Percentiles rank a stretch among this genome's conserved stretches.
These are phyloP conservation scores for Rhizophora apiculata DNA, from an alignment of 345 rosid genomes.

Conservation along the genomic window DNA sequence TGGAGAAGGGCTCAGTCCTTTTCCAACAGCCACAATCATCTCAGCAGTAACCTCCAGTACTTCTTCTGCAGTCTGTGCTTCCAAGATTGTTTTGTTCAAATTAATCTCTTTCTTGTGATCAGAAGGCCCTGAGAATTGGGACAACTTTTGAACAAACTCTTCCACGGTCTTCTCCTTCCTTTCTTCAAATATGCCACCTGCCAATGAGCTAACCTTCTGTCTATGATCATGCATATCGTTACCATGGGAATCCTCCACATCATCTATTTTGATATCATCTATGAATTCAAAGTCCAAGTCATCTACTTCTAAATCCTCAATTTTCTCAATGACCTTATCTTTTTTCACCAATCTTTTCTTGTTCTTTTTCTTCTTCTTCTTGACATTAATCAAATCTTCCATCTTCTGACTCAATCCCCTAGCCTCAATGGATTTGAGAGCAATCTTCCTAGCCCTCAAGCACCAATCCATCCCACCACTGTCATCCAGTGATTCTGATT, in stretches of 20 bases:
- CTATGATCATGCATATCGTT: constrained; percentile 36
- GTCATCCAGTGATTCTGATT: constrained; percentile 45
- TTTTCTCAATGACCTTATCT: constrained; percentile 30
- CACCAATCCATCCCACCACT: constrained; percentile 93
- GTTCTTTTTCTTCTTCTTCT: constrained; percentile 35
- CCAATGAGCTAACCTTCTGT: constrained; percentile 51
- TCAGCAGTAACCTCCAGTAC: constrained; percentile 67
- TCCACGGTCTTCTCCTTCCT: constrained; percentile 59
- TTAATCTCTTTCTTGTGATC: constrained; percentile 72
- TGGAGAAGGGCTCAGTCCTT: constrained; percentile 86
- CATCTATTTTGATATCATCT: constrained; percentile 34
- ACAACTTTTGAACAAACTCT: constrained; percentile 63
- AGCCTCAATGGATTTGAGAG: constrained; percentile 68
- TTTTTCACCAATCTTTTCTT: constrained; percentile 41
- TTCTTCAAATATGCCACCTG: constrained; percentile 68
- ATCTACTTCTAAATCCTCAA: constrained; percentile 39
- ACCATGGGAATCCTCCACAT: constrained; percentile 16
- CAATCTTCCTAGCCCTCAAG: constrained; percentile 68
- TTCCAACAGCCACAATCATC: constrained; percentile 71
- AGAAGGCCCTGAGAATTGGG: constrained; percentile 70
- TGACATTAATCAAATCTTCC: constrained; percentile 50
- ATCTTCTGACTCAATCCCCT: constrained; percentile 54
- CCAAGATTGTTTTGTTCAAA: constrained; percentile 65
- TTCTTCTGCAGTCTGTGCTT: constrained; percentile 79
- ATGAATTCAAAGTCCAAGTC: constrained; percentile 9